Base-by-base conservation (phyloP, 805 yeast species). In the Suhomyces xylopsoci region DNA sequence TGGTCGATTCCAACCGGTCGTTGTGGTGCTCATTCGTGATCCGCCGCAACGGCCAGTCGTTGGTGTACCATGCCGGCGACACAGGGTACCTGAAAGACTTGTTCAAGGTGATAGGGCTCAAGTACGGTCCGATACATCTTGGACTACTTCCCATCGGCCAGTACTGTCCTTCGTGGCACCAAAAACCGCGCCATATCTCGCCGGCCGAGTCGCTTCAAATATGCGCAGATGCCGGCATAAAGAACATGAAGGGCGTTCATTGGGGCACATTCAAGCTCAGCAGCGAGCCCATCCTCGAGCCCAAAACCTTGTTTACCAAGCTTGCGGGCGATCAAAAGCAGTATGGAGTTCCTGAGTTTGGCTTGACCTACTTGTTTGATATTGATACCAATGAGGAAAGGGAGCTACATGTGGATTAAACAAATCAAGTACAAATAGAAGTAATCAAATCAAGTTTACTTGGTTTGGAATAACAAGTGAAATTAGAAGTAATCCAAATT, bases 231-330 rank as follows among this genome's bases (percentile, higher is more conserved):
- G 62, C 90, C 52, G 70, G 78, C 5, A 83, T 89, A 2, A 67
- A 77, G 52, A 81, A 79, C 55, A 81, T 89, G 69, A 81, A 87
- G 49, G 98, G 98, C 1, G 90, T 93, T 30, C 98, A 93, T 68
- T 93, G 97, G 96, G 98, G 98, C 0, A 93, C 98, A 0, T 93
- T 91, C 69, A 84, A 90, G 24, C 71, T 93, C 59, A 88, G 96
- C 66, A 87, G 91, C 45, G 98, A 93, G 67, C 87, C 89, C 51
- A 90, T 87, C 58, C 65, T 89, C 36, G 98, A 92, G 66, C 97
- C 97, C 1, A 87, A 88, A 54, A 70, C 76, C 51, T 69, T 77
- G 61, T 68, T 92, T 41, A 79, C 78, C 45, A 67, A 73, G 45
- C 65, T 82, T 48, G 85, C 92, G 0, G 71, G 67, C 36, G 73